Evolutionary conservation across 345 rosid genomes (phyloP).

Genomic region (Hevea brasiliensis): DNA sequence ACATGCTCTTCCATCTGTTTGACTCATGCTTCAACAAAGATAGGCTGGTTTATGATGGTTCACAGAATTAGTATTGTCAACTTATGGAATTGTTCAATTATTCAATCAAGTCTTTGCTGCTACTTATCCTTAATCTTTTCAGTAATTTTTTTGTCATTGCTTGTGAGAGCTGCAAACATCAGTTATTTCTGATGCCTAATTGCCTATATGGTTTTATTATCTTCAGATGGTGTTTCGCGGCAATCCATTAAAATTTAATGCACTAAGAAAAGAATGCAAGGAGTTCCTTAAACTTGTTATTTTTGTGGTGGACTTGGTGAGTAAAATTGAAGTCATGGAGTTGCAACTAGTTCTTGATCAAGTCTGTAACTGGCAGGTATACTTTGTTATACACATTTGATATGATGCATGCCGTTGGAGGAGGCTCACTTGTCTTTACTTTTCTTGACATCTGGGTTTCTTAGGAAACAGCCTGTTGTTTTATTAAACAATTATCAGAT

Average conservation of each 20-base stretch:
- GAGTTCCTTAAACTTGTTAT: constrained; percentile 56
- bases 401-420: background rate
- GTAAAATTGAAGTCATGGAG: constrained; percentile 42
- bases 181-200: constrained; percentile 11
- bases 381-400: constrained; percentile 4
- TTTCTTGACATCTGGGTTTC: constrained; percentile 28
- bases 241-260: constrained; percentile 59
- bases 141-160: background rate
- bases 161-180: background rate
- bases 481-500: constrained; percentile 55
- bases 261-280: constrained; percentile 57
- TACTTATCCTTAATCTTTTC: background rate
- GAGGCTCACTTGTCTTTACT: constrained; percentile 4
- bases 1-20: background rate
- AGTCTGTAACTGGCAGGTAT: constrained; percentile 86
- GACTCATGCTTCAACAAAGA: background rate
- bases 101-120: background rate
- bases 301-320: constrained; percentile 42
- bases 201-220: constrained; percentile 11
- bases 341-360: constrained; percentile 51
- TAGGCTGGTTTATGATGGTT: background rate
- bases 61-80: background rate
- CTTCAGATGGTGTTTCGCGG: constrained; percentile 78
- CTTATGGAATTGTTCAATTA: background rate
- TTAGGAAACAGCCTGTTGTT: constrained; percentile 73